Base-by-base conservation (phyloP, 148 eudicot species). In the Camellia japonica region DNA sequence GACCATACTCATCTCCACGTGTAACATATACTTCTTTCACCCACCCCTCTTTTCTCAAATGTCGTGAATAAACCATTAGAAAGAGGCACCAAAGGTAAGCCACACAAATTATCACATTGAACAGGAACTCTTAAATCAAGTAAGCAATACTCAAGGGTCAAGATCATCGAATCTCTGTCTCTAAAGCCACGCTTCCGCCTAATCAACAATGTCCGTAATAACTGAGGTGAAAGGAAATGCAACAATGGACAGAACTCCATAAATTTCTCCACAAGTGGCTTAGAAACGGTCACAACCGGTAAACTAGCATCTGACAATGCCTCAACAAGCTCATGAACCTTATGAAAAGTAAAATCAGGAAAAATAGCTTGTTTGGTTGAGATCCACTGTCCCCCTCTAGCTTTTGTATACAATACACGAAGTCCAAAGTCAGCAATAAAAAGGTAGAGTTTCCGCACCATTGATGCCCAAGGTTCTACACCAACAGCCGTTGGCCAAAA, bases 321-420 rank as follows among this genome's bases (percentile, higher is more conserved):
- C 68, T 94, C 92, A 76, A 87, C 81, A 87, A 96, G 97, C 81
- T 87, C 95, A 76, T 79, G 73, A 80, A 87, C 92, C 84, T 87
- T 88, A 16, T 86, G 85, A 85, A 96, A 96, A 68, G 86, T 78
- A 83, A 85, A 91, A 87, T 96, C 99, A 78, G 99, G 99, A 83
- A 94, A 89, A 75, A 96, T 83, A 54, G 94, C 94, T 78, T 96
- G 95, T 87, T 91, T 96, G 16, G 98, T 89, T 73, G 97, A 88
- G 85, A 94, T 91, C 99, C 98, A 96, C 79, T 89, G 95, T 59
- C 99, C 98, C 74, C 98, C 99, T 90, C 94, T 91, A 68, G 94
- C 90, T 87, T 89, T 90, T 41, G 99, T 94, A 82, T 91, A 85
- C 69, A 96, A 79, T 68, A 94, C 97, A 77, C 93, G 97, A 74